Base-by-base conservation (phyloP, 2,329 filamentous ascomycete species). In the Neopestalotiopsis clavispora region DNA sequence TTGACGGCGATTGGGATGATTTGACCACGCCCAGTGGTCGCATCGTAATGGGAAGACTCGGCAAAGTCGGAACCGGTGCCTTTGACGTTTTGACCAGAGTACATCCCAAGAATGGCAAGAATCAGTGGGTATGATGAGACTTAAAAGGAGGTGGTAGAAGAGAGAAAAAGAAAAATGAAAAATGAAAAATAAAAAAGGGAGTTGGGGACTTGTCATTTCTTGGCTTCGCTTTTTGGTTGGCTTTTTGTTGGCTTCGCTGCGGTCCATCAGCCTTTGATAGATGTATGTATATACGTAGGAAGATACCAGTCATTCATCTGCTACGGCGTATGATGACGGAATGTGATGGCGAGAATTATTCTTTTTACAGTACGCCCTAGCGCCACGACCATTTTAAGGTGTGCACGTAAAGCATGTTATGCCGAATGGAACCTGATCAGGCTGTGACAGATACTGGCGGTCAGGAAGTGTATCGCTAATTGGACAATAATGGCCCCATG, bases 1-100 rank as follows among this genome's bases (percentile, higher is more conserved):
- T 97, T 69, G 94, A 97, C 76, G 91, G 93, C 64, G 96, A 98
- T 80, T 94, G 90, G 86, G 96, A 99, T 80, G 92, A 96, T 75
- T 84, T 99, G 70, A 90, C 87, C 69, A 94, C 92, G 70, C 96
- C 97, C 0, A 96, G 92, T 80, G 91, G 93, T 71, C 89, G 95
- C 69, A 93, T 99, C 75, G 95, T 98, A 63, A 91, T 96, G 78
- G 96, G 97, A 17, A 89, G 90, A 76, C 85, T 96, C 70, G 92
- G 94, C 63, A 92, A 89, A 73, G 90, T 97, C 69, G 96, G 96
- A 64, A 99, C 96, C 1, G 96, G 96, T 52, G 89, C 92, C 23
- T 98, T 98, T 81, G 95, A 98, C 82, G 91, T 99, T 58, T 84
- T 98, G 77, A 90, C 89, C 4, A 82, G 81, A 69, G 83, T 90